Percentiles rank a stretch among this genome's conserved stretches.
Evolutionary conservation across 164 flowering plant genomes (phyloP).

Genomic region (Annona cherimola): DNA sequence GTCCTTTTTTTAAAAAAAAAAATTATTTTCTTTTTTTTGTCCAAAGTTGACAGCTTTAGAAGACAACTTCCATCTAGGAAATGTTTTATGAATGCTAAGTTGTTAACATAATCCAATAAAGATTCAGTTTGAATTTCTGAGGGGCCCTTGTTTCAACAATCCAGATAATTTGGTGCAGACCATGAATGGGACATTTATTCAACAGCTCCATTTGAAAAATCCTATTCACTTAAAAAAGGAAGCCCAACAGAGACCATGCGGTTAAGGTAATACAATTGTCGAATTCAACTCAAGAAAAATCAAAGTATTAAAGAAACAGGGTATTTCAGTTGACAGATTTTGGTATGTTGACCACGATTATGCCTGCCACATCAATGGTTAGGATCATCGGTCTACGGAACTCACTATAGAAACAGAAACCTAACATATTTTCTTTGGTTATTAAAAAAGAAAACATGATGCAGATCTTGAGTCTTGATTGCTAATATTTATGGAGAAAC

Average conservation of each 20-base stretch:
- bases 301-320: background rate
- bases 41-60: no score
- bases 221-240: background rate
- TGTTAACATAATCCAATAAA: no score
- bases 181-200: background rate
- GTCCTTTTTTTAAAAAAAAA: background rate
- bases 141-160: background rate
- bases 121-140: background rate
- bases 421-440: background rate
- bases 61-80: no score
- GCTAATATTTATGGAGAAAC: conserved; percentile 22
- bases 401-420: background rate
- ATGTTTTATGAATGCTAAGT: no score
- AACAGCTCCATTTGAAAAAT: background rate
- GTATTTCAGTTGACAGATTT: no score
- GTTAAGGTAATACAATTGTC: background rate
- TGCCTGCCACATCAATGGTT: background rate
- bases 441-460: background rate
- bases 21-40: no score
- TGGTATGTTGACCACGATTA: background rate
- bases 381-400: background rate
- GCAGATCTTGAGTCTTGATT: background rate
- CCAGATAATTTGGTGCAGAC: background rate
- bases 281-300: background rate
- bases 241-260: background rate